Conservation (phyloP, 805 yeast species). For the Metschnikowia kunwiensis region DNA sequence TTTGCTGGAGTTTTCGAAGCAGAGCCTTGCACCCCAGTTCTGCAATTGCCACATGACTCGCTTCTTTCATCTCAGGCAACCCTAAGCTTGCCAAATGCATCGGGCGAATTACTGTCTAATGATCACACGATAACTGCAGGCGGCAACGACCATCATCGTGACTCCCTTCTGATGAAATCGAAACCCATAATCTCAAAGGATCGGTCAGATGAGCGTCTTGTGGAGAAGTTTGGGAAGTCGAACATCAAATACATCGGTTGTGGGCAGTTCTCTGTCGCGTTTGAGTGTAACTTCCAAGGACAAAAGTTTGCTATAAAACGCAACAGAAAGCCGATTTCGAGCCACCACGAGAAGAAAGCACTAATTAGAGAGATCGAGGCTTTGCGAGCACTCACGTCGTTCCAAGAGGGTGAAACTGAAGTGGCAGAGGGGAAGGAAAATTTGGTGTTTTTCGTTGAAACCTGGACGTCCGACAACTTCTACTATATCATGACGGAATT, state of each 20-base stretch:
- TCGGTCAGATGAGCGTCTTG: slow-evolving; percentile 42
- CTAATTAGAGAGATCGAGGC: slow-evolving; percentile 76
- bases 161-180: slow-evolving; percentile 1
- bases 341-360: slow-evolving; percentile 53
- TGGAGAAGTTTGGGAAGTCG: slow-evolving; percentile 46
- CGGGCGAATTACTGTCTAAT: slow-evolving; percentile 8
- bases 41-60: slow-evolving; percentile 20
- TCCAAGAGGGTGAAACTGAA: slow-evolving; percentile 37
- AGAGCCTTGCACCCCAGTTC: slow-evolving; percentile 21
- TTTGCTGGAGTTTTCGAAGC: slow-evolving; percentile 3
- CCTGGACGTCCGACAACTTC: slow-evolving; percentile 76
- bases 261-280: slow-evolving; percentile 91
- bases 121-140: slow-evolving; percentile 13
- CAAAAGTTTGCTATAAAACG: slow-evolving; percentile 84
- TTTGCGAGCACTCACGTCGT: slow-evolving; percentile 42
- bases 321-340: slow-evolving; percentile 60
- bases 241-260: slow-evolving; percentile 70
- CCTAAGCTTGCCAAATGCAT: slow-evolving; percentile 12
- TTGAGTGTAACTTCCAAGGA: slow-evolving; percentile 67
- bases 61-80: slow-evolving; percentile 23
- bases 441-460: slow-evolving; percentile 73
- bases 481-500: slow-evolving; percentile 91
- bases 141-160: slow-evolving; percentile 5
- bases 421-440: slow-evolving; percentile 69
- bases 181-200: slow-evolving; percentile 9